Base-by-base conservation (phyloP, 1,284 basidiomycete genomes). In the Vanrija pseudolonga region DNA sequence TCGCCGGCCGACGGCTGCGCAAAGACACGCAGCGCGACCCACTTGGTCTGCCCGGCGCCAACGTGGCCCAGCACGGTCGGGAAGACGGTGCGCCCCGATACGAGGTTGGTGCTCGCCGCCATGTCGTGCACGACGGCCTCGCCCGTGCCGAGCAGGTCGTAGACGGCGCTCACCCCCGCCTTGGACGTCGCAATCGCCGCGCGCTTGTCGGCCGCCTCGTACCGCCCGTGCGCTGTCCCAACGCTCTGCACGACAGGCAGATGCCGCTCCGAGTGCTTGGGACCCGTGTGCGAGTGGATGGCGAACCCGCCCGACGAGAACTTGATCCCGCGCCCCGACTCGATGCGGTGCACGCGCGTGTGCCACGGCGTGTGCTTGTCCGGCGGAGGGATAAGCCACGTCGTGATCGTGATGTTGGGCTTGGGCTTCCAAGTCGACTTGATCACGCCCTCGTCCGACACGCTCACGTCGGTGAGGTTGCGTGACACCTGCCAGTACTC, bases 401-500 rank as follows among this genome's bases (percentile, higher is more conserved):
- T 66, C 14, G 26, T 54, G 12, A 66, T 56, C 4, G 55, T 54
- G 14, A 68, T 59, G 28, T 66, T 56, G 51, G 57, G 44, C 63
- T 62, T 65, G 5, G 65, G 63, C 23, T 49, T 56, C 66, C 66
- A 68, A 12, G 47, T 54, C n/a, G 59, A 54, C 37, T 50, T 53
- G 41, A 68, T 55, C 15, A 63, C 57, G 3, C 66, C 66, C 4
- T 59, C 51, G 9, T 60, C 57, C 11, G 40, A 53, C 24, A 66
- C 53, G 9, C 45, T 40, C 5, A 55, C 51, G 40, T 59, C 52
- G 17, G 53, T 45, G 9, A 63, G 59, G 24, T 53, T 49, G 15
- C 84, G 76, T 18, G 86, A 79, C 54, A 82, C 80, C 60, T 83
- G 82, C 86, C 86, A 89, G n/a, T 80, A 81, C 72, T 87, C 85